These are phyloP conservation scores for Glycine latifolia DNA, from an alignment of 306 rosid species.

Conservation along the genomic window DNA sequence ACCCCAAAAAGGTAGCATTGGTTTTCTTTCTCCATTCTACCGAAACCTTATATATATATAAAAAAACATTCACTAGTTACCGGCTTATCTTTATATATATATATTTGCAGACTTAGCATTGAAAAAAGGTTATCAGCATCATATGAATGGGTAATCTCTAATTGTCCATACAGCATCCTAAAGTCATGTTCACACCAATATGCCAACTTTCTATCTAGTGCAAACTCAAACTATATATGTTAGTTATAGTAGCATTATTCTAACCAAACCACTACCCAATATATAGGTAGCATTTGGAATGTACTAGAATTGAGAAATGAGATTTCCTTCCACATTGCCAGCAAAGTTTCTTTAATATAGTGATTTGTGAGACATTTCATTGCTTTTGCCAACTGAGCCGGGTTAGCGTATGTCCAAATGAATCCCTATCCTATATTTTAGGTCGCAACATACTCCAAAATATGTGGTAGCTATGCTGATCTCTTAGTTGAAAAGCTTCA, in stretches of 20 bases:
- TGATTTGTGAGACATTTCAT: constrained; percentile 6
- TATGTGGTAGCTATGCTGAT: not conserved
- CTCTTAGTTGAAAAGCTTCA: not conserved
- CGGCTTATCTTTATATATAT: no score
- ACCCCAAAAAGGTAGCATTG: not conserved
- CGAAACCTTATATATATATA: not conserved
- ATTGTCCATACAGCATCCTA: not conserved
- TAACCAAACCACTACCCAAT: constrained; percentile 6
- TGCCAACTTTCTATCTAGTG: not conserved
- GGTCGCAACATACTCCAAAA: constrained; percentile 26
- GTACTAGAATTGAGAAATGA: not conserved
- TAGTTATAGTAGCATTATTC: not conserved
- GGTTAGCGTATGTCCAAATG: constrained; percentile 7
- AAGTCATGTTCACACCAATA: not conserved
- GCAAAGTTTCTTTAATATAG: not conserved
- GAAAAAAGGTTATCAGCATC: not conserved
- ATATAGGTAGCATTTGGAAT: not conserved
- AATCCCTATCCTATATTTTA: constrained; percentile 23
- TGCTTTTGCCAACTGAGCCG: not conserved
- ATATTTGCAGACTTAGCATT: not conserved
- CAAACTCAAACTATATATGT: not conserved
- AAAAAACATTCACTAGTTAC: not conserved
- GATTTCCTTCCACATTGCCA: constrained; percentile 21
- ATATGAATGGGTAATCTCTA: not conserved
- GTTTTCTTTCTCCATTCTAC: not conserved